Percentiles rank a stretch among this genome's conserved stretches.
Evolutionary conservation across 208 protist genomes (phyloP).

Genomic region (Trypanosoma conorhini): DNA sequence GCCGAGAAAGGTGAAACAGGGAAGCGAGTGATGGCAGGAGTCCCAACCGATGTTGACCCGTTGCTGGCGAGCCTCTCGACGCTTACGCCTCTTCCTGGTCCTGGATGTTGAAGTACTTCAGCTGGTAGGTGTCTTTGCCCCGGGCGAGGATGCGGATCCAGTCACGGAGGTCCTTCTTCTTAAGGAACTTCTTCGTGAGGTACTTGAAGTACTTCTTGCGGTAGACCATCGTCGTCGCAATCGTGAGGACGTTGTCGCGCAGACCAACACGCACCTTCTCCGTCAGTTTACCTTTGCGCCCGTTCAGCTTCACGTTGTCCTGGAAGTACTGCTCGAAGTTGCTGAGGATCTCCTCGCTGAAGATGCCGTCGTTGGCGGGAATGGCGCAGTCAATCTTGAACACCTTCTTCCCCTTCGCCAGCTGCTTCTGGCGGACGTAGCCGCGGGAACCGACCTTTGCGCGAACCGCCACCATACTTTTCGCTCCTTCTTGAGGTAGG

Average conservation of each 20-base stretch:
- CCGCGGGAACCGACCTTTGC: slow-evolving; percentile 89
- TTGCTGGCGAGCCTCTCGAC: background rate
- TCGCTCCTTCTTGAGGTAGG: background rate
- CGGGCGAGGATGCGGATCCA: slow-evolving; percentile 97
- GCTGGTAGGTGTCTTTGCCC: slow-evolving; percentile 95
- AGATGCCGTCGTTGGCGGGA: slow-evolving; percentile 54
- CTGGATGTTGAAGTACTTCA: slow-evolving; percentile 99
- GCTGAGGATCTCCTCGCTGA: slow-evolving; percentile 84
- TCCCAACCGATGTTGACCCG: background rate
- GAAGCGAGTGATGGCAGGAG: background rate
- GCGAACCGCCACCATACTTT: slow-evolving; percentile 89
- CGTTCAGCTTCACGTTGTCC: slow-evolving; percentile 98
- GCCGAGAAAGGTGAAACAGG: slow-evolving; percentile 2
- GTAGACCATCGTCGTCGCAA: slow-evolving; percentile 93
- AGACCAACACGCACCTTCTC: slow-evolving; percentile 89
- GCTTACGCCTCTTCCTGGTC: slow-evolving; percentile 90
- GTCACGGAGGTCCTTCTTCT: slow-evolving; percentile 98
- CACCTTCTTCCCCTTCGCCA: slow-evolving; percentile 89
- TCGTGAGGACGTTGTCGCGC: slow-evolving; percentile 92
- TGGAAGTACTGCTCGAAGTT: slow-evolving; percentile 97
- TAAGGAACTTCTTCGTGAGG: slow-evolving; percentile 99
- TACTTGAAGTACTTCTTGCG: slow-evolving; percentile 99
- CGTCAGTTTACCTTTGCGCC: slow-evolving; percentile 97
- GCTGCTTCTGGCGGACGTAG: slow-evolving; percentile 79
- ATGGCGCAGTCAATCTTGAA: slow-evolving; percentile 78